Evolutionary conservation across 1,284 basidiomycete genomes (phyloP), one percentile per base, ranked within the genome.

Genomic region (Ceratobasidium sp.): DNA sequence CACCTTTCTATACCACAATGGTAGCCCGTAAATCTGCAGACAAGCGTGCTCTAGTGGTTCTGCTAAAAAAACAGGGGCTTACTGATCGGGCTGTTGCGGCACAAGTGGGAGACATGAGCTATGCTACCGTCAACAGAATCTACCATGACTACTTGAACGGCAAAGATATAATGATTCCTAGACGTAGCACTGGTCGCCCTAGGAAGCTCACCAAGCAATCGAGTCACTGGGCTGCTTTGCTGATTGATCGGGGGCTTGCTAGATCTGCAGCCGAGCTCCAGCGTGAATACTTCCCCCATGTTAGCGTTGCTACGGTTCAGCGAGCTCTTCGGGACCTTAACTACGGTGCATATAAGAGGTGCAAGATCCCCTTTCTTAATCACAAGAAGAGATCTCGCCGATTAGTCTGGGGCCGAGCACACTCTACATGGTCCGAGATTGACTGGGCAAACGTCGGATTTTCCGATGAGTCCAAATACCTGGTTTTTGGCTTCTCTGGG

Each of bases 201-300:
- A 3, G 66, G n/a, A 68, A 68, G 46, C 3, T 68, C n/a, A 33
- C 46, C 2, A 18, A 50, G 16, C 7, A 20, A n/a, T 18, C 14
- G 18, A 46, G 46, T 16, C 27, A 52, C 44, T 68, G 66, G 66
- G 66, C 66, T 33, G 30, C 23, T 33, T 30, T 68, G 12, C 18
- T 68, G 66, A 3, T 68, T 52, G 66, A 41, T 54, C 66, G 48
- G 66, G 66, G 66, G 46, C 66, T 68, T 68, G 66, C 66, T 33
- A 54, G 50, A 30, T 23, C 50, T 50, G 66, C 66, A 52, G 66
- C 66, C 4, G 66, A 68, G 23, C 38, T 68, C 2, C 48, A 52
- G 27, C n/a, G 33, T 20, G n/a, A 68, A 54, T 68, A 33, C 48
- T 68, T 52, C 48, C 66, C 66, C 4, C 20, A 52, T 68, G 41